phyloP scores from a whole-genome alignment of 2,329 filamentous ascomycete species.

The Calcarisporium arbuscula region DNA sequence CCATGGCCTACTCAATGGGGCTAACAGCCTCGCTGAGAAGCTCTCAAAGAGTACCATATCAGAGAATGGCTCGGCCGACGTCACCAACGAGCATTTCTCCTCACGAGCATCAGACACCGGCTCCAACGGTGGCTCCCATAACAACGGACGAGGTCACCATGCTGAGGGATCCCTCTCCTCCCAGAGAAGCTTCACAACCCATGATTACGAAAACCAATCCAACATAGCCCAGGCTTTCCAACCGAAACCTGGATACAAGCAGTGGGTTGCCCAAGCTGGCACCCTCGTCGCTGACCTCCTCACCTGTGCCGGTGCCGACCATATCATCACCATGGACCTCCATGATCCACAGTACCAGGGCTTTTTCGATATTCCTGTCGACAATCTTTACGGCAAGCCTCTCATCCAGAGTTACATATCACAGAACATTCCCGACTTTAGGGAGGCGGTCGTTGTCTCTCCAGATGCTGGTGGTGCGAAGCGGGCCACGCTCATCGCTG shows the following conservation, averaged over 20 bases:
- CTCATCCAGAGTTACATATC: conserved; percentile 67
- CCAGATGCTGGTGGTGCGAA: conserved; percentile 96
- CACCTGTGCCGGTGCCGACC: conserved; percentile 91
- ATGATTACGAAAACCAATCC: conserved; percentile 57
- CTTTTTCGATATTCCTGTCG: conserved; percentile 97
- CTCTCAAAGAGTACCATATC: conserved; percentile 61
- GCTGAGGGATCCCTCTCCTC: conserved; percentile 33
- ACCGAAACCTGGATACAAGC: conserved; percentile 89
- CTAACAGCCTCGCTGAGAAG: conserved; percentile 63
- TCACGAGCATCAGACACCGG: conserved; percentile 28
- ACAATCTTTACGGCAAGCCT: conserved; percentile 87
- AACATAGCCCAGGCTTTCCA: conserved; percentile 56
- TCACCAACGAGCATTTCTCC: conserved; percentile 24
- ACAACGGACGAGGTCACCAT: conserved; percentile 29
- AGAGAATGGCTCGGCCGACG: conserved; percentile 29
- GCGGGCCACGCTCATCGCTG: conserved; percentile 89
- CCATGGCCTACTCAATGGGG: conserved; percentile 58
- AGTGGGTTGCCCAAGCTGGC: conserved; percentile 97
- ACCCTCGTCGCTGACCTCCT: conserved; percentile 91
- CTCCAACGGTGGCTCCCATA: conserved; percentile 26
- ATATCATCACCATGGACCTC: conserved; percentile 96
- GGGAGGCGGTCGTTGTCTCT: conserved; percentile 85
- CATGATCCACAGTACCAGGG: conserved; percentile 96
- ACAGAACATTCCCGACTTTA: conserved; percentile 76
- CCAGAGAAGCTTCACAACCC: conserved; percentile 50